Evolutionary conservation across 2,329 filamentous ascomycete genomes (phyloP), one percentile per base, ranked within the genome.

Genomic region (Apiospora phragmitis): DNA sequence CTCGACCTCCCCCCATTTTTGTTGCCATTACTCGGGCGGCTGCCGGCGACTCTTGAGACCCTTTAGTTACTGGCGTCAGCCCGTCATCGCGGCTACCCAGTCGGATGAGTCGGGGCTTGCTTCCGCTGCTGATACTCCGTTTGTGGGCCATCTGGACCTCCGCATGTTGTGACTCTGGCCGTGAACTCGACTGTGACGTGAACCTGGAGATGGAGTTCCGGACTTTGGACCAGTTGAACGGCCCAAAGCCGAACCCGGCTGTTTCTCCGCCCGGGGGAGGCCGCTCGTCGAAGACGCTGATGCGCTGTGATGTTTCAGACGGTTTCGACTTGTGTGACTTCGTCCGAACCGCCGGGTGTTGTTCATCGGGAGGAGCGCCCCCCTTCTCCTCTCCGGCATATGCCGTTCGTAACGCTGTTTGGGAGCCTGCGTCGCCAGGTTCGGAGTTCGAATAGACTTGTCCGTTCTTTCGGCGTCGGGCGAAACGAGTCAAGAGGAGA

Each of bases 171-270:
- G 51, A 59, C 26, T 21, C 16, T 5, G 51, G 51, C 16, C 51
- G 51, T 1, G 51, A 35, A 32, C 38, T 32, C 21, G 55, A n/a
- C 11, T n/a, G 47, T 24, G 47, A 49, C 9, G 47, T 45, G 16
- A 8, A 11, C 11, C 9, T 62, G 18, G 55, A 62, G 32, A 62
- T 38, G 55, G 55, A 35, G 9, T 21, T 35, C 0, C 51, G 51
- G 11, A 59, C 51, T 35, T 35, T 59, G 7, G 51, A 21, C 51
- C 51, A 67, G 12, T 42, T 45, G 21, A 67, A 42, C 9, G 38
- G 14, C n/a, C 29, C 65, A 12, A 67, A 45, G 65, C 65, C 38
- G 11, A 67, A 67, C 41, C 65, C 65, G n/a, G 65, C 65, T 29
- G 12, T 67, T 12, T 67, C 65, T 43, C 9, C 65, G 29, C 65